A percentile compares a stretch with the other conserved stretches of the same genome.
Conservation (phyloP, 352 stramenopile species). For the Heterotrichella gracilis region DNA sequence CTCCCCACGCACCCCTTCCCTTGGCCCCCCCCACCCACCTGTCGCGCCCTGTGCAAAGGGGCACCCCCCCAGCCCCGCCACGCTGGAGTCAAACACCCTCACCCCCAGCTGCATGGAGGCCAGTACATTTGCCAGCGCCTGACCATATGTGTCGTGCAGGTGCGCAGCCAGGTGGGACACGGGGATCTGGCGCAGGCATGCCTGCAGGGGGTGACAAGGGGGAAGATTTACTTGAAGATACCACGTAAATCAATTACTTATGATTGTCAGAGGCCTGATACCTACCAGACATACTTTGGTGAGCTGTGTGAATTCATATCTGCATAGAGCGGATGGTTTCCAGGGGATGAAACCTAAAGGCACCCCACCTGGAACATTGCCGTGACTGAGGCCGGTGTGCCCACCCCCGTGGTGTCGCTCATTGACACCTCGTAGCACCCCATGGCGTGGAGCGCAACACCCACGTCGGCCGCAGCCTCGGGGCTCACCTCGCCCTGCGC, state of each 20-base stretch:
- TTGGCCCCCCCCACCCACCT: no score
- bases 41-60: constrained; percentile 70
- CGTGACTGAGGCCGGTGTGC: constrained; percentile 33
- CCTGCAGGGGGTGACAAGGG: no score
- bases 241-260: no score
- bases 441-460: constrained; percentile 46
- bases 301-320: no score
- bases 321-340: no score
- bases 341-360: no score
- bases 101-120: constrained; percentile 40
- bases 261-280: no score
- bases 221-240: no score
- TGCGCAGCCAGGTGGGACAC: constrained; percentile 55
- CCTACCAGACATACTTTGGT: no score
- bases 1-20: no score
- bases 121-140: constrained; percentile 71
- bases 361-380: constrained; percentile 23
- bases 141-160: constrained; percentile 84
- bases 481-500: constrained; percentile 42
- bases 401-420: constrained; percentile 60
- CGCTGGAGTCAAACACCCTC: constrained; percentile 57
- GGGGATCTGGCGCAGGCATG: constrained; percentile 38
- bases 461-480: constrained; percentile 38
- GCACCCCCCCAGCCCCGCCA: constrained; percentile 66
- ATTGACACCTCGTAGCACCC: constrained; percentile 70